Evolutionary conservation across 495 filamentous ascomycete species (phyloP).

Genomic region (Clavariopsis aquatica): DNA sequence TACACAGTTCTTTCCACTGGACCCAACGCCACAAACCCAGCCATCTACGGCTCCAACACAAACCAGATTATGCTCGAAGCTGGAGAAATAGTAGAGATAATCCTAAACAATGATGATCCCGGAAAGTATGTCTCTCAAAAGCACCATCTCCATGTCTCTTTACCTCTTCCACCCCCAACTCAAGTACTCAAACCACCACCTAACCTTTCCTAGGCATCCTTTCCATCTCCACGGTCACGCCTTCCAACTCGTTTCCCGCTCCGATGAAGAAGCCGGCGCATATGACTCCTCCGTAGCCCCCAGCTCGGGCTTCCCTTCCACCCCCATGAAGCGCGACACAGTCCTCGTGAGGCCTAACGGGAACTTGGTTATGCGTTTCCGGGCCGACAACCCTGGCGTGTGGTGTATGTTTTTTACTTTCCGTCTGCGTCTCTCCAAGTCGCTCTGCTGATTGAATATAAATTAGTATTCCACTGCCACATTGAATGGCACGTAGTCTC

Average conservation of each 20-base stretch:
- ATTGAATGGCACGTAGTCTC: conserved; percentile 63
- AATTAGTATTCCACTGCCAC: conserved; percentile 65
- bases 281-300: conserved; percentile 47
- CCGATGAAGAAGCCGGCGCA: conserved; percentile 52
- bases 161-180: neutral
- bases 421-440: neutral
- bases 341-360: conserved; percentile 54
- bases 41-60: conserved; percentile 73
- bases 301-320: conserved; percentile 47
- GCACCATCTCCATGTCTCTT: neutral
- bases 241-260: conserved; percentile 69
- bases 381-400: conserved; percentile 67
- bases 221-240: conserved; percentile 89
- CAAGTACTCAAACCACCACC: neutral
- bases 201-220: conserved; percentile 56
- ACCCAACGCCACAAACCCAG: conserved; percentile 59
- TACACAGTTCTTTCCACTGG: conserved; percentile 73
- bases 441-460: neutral
- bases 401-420: conserved; percentile 47
- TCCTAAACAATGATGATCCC: conserved; percentile 75
- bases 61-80: conserved; percentile 68
- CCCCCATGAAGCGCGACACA: conserved; percentile 62
- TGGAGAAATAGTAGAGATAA: conserved; percentile 70
- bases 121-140: conserved; percentile 47
- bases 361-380: conserved; percentile 52